phyloP scores from a whole-genome alignment of 441 rosid genomes.

The Capsella rubella region DNA sequence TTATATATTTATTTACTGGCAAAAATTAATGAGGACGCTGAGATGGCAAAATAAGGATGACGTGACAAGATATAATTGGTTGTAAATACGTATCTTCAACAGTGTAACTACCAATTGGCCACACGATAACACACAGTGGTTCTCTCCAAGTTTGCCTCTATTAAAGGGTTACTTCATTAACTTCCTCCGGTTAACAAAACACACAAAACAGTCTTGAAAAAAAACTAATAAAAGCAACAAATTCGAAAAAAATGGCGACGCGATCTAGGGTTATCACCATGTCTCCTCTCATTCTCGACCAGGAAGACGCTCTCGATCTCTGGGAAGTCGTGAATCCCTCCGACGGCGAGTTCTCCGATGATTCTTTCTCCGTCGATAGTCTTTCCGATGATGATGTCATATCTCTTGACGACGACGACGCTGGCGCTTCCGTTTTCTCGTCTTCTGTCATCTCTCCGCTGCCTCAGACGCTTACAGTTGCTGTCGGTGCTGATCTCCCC shows the following conservation, averaged over 20 bases:
- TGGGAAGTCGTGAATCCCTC: conserved; percentile 47
- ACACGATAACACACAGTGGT: conserved; percentile 24
- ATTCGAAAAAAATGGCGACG: conserved; percentile 30
- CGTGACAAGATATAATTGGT: conserved; percentile 36
- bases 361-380: conserved; percentile 48
- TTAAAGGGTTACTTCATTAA: conserved; percentile 25
- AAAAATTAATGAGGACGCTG: background rate
- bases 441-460: background rate
- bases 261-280: conserved; percentile 41
- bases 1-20: background rate
- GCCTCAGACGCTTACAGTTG: conserved; percentile 13
- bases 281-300: conserved; percentile 40
- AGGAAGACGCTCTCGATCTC: conserved; percentile 36
- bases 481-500: conserved; percentile 5
- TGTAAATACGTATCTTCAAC: conserved; percentile 35
- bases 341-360: conserved; percentile 49
- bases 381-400: conserved; percentile 49
- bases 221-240: background rate
- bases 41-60: conserved; percentile 24
- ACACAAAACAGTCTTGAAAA: conserved; percentile 20
- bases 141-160: conserved; percentile 25
- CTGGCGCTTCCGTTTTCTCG: conserved; percentile 14
- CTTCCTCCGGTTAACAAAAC: conserved; percentile 18
- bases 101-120: conserved; percentile 31
- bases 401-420: conserved; percentile 39